Base-by-base conservation (phyloP, 306 rosid genomes). In the Citrullus colocynthis region DNA sequence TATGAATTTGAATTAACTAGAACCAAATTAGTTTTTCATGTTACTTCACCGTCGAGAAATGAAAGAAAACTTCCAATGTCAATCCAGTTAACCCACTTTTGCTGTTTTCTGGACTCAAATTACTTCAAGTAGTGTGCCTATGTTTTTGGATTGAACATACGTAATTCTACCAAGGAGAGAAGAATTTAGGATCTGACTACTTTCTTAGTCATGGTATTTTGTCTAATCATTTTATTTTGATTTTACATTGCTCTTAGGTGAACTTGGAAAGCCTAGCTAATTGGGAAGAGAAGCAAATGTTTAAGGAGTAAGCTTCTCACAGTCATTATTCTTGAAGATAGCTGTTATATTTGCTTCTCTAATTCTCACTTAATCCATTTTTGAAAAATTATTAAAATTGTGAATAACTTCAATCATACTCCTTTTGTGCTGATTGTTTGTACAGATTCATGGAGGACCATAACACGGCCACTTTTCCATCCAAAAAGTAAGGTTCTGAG, bases 221-320 rank as follows among this genome's bases (percentile, higher is more conserved):
- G 52, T 14, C 77, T 74, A 16, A 74, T 76, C 21, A 16, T 58
- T 14, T 75, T 49, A 81, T 28, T 34, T 84, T 67, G 59, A 8
- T 78, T 82, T 71, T 78, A 69, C 61, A 56, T 64, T 45, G 84
- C 14, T 34, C 57, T 74, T 84, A 95, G 98, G 92, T 92, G 85
- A 95, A 95, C 85, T 72, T 95, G 83, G 99, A 92, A 91, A 84
- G 84, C 76, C 80, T 91, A 73, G 74, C 99, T n/a, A 95, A 92
- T 85, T 92, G 97, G 97, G 97, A 95, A 86, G 99, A 95, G 85
- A 95, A 92, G 83, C 93, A 92, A 86, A 92, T 91, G 93, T 95
- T 92, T 83, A 92, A 95, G 87, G 84, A 85, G 98, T 92, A 86
- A 88, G 96, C 58, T 41, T 39, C 55, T 52, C 3, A 2, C 10